Base-by-base conservation (phyloP, 441 rosid species). In the Gossypium aridum region DNA sequence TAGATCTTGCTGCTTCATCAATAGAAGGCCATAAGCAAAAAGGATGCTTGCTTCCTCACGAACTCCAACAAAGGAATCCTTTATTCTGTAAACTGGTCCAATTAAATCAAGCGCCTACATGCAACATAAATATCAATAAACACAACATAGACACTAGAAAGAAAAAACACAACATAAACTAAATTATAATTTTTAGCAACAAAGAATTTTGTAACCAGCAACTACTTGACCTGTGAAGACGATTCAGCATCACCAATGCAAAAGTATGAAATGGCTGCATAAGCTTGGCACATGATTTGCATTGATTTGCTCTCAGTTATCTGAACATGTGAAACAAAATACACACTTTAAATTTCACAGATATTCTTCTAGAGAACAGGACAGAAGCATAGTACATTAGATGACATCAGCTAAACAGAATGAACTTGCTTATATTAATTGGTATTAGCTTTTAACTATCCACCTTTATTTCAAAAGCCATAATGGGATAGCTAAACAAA, bases 171-270 rank as follows among this genome's bases (percentile, higher is more conserved):
- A 62, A 62, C 49, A 34, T 14, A 43, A 37, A 45, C 31, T 19
- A 56, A 74, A 64, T 26, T 55, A 64, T 19, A 51, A 10, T 28
- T 7, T 47, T 54, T 22, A 54, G 20, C 4, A 19, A 39, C 16
- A 54, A 37, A 43, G 17, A 45, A 68, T 25, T 56, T 65, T n/a
- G 53, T 70, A 75, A 75, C 53, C 56, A 75, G 71, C 83, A 74
- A 77, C 60, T 14, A 78, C 57, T 56, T 70, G 75, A 94, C 99
- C 98, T 88, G 93, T 23, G 97, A 85, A 64, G 96, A 88, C 66
- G 98, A 93, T 78, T 93, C 99, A 78, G 97, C 95, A 85, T 93
- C 95, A 68, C 98, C 99, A 31, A 92, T 76, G 76, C 98, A 85
- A 81, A 93, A 87, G 89, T 84, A 90, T 63, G 99, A 96, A 72